Conservation (phyloP, 2,329 filamentous ascomycete species). For the Colletotrichum paranaense region DNA sequence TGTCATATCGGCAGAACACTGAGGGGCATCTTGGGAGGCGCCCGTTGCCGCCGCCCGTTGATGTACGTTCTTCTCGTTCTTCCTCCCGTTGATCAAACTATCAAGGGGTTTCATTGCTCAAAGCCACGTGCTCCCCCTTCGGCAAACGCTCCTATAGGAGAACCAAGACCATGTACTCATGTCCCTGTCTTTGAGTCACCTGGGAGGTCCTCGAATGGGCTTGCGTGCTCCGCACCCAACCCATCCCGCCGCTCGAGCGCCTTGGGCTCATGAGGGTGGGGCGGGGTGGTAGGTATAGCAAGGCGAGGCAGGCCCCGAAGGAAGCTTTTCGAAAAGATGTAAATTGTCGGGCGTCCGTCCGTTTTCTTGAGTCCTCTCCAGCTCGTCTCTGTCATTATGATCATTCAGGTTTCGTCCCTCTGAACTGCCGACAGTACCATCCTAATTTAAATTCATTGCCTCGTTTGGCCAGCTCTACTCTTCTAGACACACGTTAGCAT, state of each 20-base stretch:
- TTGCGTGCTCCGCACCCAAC: conserved; percentile 19
- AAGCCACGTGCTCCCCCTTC: conserved; percentile 26
- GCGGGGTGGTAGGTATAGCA: conserved; percentile 20
- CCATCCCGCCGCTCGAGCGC: conserved; percentile 19
- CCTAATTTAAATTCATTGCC: neutral
- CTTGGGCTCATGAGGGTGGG: conserved; percentile 20
- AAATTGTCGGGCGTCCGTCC: neutral
- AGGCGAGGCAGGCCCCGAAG: conserved; percentile 4
- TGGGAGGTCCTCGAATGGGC: conserved; percentile 6
- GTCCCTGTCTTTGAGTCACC: neutral
- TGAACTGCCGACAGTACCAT: neutral
- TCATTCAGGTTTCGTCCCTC: neutral
- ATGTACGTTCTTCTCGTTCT: neutral
- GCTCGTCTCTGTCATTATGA: neutral
- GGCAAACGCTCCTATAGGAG: conserved; percentile 13
- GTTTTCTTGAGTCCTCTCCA: neutral
- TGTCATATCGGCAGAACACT: conserved; percentile 20
- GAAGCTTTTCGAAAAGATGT: conserved; percentile 23
- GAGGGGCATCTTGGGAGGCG: neutral
- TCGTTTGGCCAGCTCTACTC: neutral
- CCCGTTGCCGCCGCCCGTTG: neutral
- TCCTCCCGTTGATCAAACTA: conserved; percentile 27
- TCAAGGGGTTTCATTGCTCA: conserved; percentile 14
- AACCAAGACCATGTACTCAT: neutral
- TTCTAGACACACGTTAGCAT: neutral